Conservation (phyloP, 2,329 filamentous ascomycete species). For the Huntiella bhutanensis region DNA sequence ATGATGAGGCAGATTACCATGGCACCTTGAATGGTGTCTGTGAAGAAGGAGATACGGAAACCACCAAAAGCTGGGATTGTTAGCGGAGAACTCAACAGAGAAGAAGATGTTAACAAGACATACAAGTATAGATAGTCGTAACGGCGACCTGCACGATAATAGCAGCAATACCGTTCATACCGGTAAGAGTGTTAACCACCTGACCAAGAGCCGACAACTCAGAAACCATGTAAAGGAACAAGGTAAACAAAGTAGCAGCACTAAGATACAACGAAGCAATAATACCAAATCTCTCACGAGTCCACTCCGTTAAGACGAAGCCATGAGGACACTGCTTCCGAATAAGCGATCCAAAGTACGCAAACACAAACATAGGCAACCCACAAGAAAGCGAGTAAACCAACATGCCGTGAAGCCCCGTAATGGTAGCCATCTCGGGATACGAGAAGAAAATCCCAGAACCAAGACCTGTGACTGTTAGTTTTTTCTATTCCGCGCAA, state of each 20-base stretch:
- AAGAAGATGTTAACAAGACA: slow-evolving; percentile 13
- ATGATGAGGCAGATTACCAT: slow-evolving; percentile 62
- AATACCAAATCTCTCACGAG: slow-evolving; percentile 55
- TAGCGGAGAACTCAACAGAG: neutral
- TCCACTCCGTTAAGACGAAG: slow-evolving; percentile 74
- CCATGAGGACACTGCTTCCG: slow-evolving; percentile 63
- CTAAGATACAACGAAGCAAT: slow-evolving; percentile 55
- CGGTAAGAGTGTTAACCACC: slow-evolving; percentile 55
- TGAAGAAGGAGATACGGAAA: slow-evolving; percentile 69
- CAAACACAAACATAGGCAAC: slow-evolving; percentile 56
- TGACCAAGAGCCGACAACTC: slow-evolving; percentile 68
- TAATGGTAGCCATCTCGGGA: slow-evolving; percentile 59
- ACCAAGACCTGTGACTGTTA: slow-evolving; percentile 49
- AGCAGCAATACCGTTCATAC: slow-evolving; percentile 52
- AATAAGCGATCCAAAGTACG: slow-evolving; percentile 56
- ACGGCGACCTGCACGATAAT: slow-evolving; percentile 61
- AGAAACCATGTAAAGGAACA: slow-evolving; percentile 75
- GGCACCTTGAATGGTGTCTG: slow-evolving; percentile 61
- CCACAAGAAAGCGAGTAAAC: slow-evolving; percentile 57
- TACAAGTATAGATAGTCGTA: slow-evolving; percentile 71
- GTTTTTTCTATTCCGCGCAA: slow-evolving; percentile 13
- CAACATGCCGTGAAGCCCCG: slow-evolving; percentile 60
- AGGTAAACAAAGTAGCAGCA: slow-evolving; percentile 57
- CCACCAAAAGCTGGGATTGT: slow-evolving; percentile 47
- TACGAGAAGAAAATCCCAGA: slow-evolving; percentile 72